Conservation (phyloP, 768 basidiomycete species). For the Kwoniella shandongensis region DNA sequence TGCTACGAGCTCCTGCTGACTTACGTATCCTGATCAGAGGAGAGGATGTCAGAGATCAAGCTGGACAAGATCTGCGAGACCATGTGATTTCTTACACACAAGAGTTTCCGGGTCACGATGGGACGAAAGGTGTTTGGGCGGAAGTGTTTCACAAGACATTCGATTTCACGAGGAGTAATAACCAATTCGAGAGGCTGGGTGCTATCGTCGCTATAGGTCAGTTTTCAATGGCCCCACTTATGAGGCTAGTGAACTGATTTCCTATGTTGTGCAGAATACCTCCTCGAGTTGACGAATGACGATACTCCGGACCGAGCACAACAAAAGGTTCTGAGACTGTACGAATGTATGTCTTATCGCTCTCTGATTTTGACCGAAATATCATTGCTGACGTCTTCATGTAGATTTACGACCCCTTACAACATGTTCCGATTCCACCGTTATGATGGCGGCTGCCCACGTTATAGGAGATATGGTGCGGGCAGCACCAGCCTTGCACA, state of each 20-base stretch:
- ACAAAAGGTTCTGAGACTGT: constrained; percentile 42
- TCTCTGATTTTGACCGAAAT: neutral
- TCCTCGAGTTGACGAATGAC: constrained; percentile 40
- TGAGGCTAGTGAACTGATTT: neutral
- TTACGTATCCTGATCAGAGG: constrained; percentile 55
- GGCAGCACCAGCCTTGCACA: constrained; percentile 77
- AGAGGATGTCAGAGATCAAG: constrained; percentile 65
- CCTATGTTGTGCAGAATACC: constrained; percentile 20
- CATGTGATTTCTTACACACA: constrained; percentile 36
- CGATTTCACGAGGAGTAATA: constrained; percentile 46
- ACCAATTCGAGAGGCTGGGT: constrained; percentile 40
- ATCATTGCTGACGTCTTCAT: constrained; percentile 54
- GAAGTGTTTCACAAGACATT: constrained; percentile 45
- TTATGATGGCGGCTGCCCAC: constrained; percentile 94
- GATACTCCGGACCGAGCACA: constrained; percentile 41
- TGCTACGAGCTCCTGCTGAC: too few species aligned
- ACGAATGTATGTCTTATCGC: constrained; percentile 35
- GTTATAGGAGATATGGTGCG: constrained; percentile 77
- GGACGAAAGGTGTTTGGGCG: constrained; percentile 39
- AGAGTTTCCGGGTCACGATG: constrained; percentile 44
- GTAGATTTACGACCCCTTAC: constrained; percentile 80
- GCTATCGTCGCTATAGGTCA: constrained; percentile 41
- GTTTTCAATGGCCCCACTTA: neutral
- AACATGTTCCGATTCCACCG: constrained; percentile 82
- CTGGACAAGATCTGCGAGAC: constrained; percentile 57